A percentile compares a stretch with the other conserved stretches of the same genome.
Evolutionary conservation across 441 rosid species (phyloP).

Genomic region (Codiaeum variegatum): DNA sequence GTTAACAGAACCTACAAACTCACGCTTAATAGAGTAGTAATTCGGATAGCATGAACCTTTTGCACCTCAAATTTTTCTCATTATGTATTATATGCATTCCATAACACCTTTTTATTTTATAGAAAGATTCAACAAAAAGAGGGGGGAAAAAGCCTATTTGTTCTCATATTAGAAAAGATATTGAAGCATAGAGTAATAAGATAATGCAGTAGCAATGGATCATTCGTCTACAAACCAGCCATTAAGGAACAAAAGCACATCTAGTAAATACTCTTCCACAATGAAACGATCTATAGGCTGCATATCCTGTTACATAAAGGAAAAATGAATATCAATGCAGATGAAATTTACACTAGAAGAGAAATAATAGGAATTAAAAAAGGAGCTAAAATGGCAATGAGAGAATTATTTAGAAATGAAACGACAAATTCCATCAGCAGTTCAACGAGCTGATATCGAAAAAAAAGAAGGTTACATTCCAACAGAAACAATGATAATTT

Average conservation of each 20-base stretch:
- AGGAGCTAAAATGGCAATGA: not conserved
- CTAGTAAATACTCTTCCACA: conserved; percentile 91
- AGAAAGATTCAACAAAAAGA: not conserved
- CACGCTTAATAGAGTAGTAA: not conserved
- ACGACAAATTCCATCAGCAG: not conserved
- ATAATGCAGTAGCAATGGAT: not conserved
- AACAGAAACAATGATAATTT: not conserved
- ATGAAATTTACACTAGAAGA: not conserved
- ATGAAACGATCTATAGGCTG: conserved; percentile 94
- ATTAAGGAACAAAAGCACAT: conserved; percentile 91
- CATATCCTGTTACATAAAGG: conserved; percentile 58
- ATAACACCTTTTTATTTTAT: not conserved
- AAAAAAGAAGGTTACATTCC: not conserved
- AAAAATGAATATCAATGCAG: conserved; percentile 15
- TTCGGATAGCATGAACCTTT: conserved; percentile 7
- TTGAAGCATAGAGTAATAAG: conserved; percentile 8
- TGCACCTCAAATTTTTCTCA: not conserved
- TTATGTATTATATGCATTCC: not conserved
- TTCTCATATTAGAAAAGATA: conserved; percentile 7
- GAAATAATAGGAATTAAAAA: not conserved
- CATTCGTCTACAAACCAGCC: conserved; percentile 72
- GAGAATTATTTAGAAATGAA: conserved; percentile 4
- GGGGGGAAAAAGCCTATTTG: not conserved
- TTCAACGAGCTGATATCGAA: not conserved
- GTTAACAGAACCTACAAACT: not conserved